Conservation (phyloP, 1,139 yeast species). For the Geotrichum citri-aurantii region DNA sequence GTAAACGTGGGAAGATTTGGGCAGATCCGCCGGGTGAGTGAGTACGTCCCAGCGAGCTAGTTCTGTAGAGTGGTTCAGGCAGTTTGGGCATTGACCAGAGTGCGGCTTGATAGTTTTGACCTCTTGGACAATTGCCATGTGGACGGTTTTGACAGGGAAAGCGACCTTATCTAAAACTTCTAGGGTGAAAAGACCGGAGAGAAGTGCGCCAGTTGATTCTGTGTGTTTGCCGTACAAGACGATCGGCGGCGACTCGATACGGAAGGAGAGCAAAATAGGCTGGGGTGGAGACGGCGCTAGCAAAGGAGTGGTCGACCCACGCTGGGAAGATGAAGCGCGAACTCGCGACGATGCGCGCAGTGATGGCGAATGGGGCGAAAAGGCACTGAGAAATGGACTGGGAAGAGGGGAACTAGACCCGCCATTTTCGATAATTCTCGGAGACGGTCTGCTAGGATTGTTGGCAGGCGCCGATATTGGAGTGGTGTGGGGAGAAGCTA, state of each 20-base stretch:
- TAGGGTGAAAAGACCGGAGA: conserved; percentile 59
- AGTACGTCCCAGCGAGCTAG: conserved; percentile 88
- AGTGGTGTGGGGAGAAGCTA: conserved; percentile 2
- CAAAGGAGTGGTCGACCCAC: background rate
- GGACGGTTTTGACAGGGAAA: conserved; percentile 49
- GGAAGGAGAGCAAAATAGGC: conserved; percentile 47
- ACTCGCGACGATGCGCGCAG: background rate
- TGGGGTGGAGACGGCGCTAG: conserved; percentile 7
- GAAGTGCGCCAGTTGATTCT: conserved; percentile 79
- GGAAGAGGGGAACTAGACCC: conserved; percentile 2
- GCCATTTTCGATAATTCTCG: background rate
- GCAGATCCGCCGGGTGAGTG: conserved; percentile 48
- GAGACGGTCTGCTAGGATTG: background rate
- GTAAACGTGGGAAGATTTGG: conserved; percentile 68
- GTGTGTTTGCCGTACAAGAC: conserved; percentile 71
- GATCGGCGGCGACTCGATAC: conserved; percentile 86
- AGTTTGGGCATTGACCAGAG: conserved; percentile 27
- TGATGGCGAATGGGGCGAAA: background rate
- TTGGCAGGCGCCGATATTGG: background rate
- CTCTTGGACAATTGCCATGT: conserved; percentile 63
- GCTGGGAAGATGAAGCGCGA: background rate
- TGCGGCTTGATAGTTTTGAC: conserved; percentile 34
- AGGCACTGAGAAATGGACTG: background rate
- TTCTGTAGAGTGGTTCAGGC: conserved; percentile 50
- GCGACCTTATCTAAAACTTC: conserved; percentile 29